A percentile compares a stretch with the other conserved stretches of the same genome.
Conservation (phyloP, 2,329 filamentous ascomycete species). For the Oidium heveae region DNA sequence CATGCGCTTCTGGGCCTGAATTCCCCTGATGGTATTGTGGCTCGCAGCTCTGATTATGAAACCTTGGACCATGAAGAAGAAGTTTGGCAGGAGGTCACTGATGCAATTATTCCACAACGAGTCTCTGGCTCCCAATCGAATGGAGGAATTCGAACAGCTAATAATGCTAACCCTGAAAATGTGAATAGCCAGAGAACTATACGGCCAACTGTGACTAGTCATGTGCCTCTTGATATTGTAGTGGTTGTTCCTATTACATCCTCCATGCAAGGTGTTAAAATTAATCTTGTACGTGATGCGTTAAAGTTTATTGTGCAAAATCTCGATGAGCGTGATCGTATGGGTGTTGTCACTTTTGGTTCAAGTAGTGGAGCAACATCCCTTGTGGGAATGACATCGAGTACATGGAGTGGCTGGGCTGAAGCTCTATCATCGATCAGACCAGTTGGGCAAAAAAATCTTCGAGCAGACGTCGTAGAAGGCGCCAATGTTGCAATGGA, state of each 20-base stretch:
- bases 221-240: slow-evolving; percentile 85
- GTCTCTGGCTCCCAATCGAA: slow-evolving; percentile 62
- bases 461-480: slow-evolving; percentile 88
- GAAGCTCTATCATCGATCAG: slow-evolving; percentile 70
- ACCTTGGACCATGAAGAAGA: slow-evolving; percentile 73
- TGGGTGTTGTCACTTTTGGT: slow-evolving; percentile 93
- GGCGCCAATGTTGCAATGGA: slow-evolving; percentile 98
- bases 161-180: slow-evolving; percentile 81
- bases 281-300: slow-evolving; percentile 75
- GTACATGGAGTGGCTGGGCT: slow-evolving; percentile 77
- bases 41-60: slow-evolving; percentile 55
- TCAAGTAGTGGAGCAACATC: slow-evolving; percentile 83
- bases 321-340: slow-evolving; percentile 77
- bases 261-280: slow-evolving; percentile 98
- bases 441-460: slow-evolving; percentile 86
- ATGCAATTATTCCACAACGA: slow-evolving; percentile 26
- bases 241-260: slow-evolving; percentile 93
- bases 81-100: slow-evolving; percentile 42
- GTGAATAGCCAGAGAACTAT: slow-evolving; percentile 31
- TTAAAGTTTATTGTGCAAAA: slow-evolving; percentile 77
- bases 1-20: slow-evolving; percentile 69
- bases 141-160: slow-evolving; percentile 64
- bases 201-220: slow-evolving; percentile 23
- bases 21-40: slow-evolving; percentile 34
- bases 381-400: slow-evolving; percentile 93